Evolutionary conservation across 169 alveolate species (phyloP).

Genomic region (Cyclospora cayetanensis): DNA sequence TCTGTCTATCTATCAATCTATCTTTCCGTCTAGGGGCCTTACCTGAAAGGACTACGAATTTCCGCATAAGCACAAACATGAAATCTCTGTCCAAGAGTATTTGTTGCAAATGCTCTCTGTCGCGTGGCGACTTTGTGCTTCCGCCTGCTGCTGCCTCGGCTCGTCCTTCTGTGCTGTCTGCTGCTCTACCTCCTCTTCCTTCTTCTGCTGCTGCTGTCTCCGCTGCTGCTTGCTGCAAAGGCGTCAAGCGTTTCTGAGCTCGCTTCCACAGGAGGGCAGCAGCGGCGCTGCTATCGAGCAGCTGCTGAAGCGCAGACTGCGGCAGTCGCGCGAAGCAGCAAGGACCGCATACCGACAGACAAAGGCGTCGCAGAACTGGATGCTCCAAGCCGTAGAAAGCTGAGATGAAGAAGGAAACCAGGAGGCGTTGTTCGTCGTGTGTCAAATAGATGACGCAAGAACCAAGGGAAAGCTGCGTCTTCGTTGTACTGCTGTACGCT

Average conservation of each 20-base stretch:
- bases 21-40: neutral
- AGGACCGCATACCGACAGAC: constrained; percentile 68
- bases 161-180: neutral
- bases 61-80: neutral
- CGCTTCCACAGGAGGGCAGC: constrained; percentile 54
- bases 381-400: constrained; percentile 58
- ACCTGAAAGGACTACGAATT: neutral
- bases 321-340: constrained; percentile 19
- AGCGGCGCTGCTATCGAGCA: constrained; percentile 16
- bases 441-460: neutral
- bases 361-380: constrained; percentile 18
- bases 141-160: neutral
- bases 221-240: neutral
- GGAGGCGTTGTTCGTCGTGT: neutral
- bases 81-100: constrained; percentile 1
- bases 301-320: neutral
- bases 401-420: constrained; percentile 38
- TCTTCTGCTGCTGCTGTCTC: constrained; percentile 1
- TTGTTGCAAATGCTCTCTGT: neutral
- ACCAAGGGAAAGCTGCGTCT: neutral
- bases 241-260: neutral
- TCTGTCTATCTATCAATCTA: too few species aligned
- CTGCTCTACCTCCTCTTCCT: neutral
- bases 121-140: neutral
- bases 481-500: neutral